Evolutionary conservation across 2,329 filamentous ascomycete species (phyloP), one percentile per base, ranked within the genome.

Genomic region (Ilyonectria sp.): DNA sequence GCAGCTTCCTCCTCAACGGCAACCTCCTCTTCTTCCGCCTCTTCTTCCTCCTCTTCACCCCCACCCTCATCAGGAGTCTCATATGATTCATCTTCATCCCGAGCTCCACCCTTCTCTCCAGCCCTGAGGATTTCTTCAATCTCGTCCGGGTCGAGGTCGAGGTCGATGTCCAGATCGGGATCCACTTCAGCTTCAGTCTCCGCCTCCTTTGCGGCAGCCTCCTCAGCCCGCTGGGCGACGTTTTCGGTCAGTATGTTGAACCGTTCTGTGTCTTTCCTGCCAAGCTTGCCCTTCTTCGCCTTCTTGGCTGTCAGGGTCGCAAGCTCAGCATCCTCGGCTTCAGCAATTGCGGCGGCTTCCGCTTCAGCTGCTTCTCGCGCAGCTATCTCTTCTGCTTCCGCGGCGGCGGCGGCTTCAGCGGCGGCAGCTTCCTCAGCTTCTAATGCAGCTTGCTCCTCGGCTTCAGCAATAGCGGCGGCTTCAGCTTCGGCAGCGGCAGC

Each of bases 361-460:
- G 23, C 62, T n/a, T 59, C 56, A 23, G 53, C 55, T 47, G 44
- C 46, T 33, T 60, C 57, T 35, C 53, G 40, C 6, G 63, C 58
- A n/a, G 67, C 67, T 7, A 31, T 43, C 21, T 56, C 62, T 13
- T 55, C 56, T 26, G 49, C 64, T 7, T 55, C 64, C 5, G 60
- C 46, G 3, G 46, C 53, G 1, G 52, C 62, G 10, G 55, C 63
- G 2, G 55, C 63, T 26, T 60, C 63, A 2, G 54, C 60, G 11
- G 60, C 58, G 23, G 29, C 53, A 1, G 77, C 77, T 57, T 83
- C 81, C 49, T 79, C 79, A 11, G 63, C 68, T 60, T 72, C 68
- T 13, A 13, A 29, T 8, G 65, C 65, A 47, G 68, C 69, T 43
- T 59, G n/a, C 40, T 69, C 58, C 53, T 71, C 37, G 2, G 71